Conservation (phyloP, 2,329 filamentous ascomycete genomes). For the Pestalotiopsis sp. region DNA sequence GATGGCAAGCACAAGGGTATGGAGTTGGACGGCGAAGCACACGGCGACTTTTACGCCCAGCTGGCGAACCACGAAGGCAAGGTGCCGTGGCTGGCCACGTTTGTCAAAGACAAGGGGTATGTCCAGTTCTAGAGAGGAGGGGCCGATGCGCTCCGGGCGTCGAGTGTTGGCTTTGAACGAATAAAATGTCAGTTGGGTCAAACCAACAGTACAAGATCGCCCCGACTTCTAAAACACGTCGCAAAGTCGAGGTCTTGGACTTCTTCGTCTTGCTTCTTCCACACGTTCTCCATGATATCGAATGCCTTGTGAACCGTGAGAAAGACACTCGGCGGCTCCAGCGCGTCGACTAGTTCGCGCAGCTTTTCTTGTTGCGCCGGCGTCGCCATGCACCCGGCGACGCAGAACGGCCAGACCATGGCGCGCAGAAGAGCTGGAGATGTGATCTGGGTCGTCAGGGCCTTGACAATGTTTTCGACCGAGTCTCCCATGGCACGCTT, state of each 20-base stretch:
- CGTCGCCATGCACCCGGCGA: slow-evolving; percentile 36
- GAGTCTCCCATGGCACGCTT: slow-evolving; percentile 38
- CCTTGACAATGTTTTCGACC: slow-evolving; percentile 29
- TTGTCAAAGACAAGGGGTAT: slow-evolving; percentile 36
- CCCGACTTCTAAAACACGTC: slow-evolving; percentile 29
- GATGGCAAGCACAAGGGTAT: slow-evolving; percentile 27
- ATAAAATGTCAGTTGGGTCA: neutral
- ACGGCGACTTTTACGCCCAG: slow-evolving; percentile 33
- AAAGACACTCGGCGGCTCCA: slow-evolving; percentile 41
- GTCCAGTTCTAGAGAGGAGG: slow-evolving; percentile 18
- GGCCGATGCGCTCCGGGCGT: neutral
- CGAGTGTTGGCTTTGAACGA: rapidly evolving
- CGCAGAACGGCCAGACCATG: slow-evolving; percentile 35
- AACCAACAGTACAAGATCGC: slow-evolving; percentile 29
- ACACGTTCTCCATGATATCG: slow-evolving; percentile 36
- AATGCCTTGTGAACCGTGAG: slow-evolving; percentile 40
- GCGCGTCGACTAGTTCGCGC: slow-evolving; percentile 37
- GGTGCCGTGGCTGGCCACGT: slow-evolving; percentile 35
- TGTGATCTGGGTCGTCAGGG: slow-evolving; percentile 34
- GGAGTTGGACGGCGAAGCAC: slow-evolving; percentile 30
- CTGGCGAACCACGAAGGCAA: slow-evolving; percentile 25
- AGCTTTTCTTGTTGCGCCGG: slow-evolving; percentile 42
- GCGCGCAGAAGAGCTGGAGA: slow-evolving; percentile 30
- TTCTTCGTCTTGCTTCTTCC: slow-evolving; percentile 20
- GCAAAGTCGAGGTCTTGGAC: slow-evolving; percentile 25